These are phyloP conservation scores for Prunus kanzakura DNA, from an alignment of 306 rosid species.

Conservation along the genomic window DNA sequence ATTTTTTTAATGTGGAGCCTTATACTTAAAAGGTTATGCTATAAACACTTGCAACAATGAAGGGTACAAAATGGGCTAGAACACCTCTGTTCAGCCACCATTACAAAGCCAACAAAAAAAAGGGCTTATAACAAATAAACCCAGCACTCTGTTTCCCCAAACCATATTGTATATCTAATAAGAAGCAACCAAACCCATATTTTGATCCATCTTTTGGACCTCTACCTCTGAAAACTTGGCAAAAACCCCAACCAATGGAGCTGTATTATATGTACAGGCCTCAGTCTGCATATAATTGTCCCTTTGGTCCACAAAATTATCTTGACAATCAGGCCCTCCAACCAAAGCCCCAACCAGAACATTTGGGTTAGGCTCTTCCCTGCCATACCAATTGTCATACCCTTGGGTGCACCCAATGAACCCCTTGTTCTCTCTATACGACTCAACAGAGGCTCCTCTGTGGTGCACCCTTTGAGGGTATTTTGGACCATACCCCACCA, in stretches of 20 bases:
- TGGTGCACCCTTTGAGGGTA: constrained; percentile 85
- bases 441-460: constrained; percentile 82
- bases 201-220: constrained; percentile 33
- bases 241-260: constrained; percentile 85
- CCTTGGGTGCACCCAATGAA: constrained; percentile 98
- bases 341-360: constrained; percentile 86
- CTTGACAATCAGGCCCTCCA: constrained; percentile 88
- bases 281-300: constrained; percentile 89
- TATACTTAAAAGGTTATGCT: background rate
- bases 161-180: constrained; percentile 20
- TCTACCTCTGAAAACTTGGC: constrained; percentile 56
- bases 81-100: constrained; percentile 28
- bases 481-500: constrained; percentile 73
- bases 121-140: background rate
- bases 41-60: constrained; percentile 23
- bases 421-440: constrained; percentile 75
- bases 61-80: constrained; percentile 28
- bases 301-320: constrained; percentile 66
- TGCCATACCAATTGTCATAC: constrained; percentile 80
- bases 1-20: background rate
- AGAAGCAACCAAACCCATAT: constrained; percentile 55
- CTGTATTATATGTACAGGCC: constrained; percentile 95
- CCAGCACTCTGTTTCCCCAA: constrained; percentile 4
- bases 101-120: constrained; percentile 10
- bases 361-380: constrained; percentile 58